Evolutionary conservation across 2,329 filamentous ascomycete species (phyloP).

Genomic region (Paracamarosporium sp.): DNA sequence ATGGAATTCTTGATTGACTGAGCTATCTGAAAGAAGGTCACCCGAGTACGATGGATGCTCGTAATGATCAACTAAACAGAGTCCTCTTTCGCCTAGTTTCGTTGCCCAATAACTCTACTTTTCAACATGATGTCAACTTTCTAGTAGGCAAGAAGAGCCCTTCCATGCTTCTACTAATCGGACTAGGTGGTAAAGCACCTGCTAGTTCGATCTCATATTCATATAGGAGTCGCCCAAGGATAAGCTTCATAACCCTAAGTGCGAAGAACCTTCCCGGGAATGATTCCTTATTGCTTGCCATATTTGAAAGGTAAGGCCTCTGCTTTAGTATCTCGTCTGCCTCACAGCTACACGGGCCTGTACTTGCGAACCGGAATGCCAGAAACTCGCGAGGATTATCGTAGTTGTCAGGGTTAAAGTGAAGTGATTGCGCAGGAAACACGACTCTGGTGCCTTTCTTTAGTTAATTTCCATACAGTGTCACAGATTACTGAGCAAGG

Average conservation of each 20-base stretch:
- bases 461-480: conserved; percentile 5
- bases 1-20: too few relatives aligned
- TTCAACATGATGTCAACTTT: not conserved
- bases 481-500: conserved; percentile 8
- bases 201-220: conserved; percentile 12
- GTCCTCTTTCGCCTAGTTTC: too few relatives aligned
- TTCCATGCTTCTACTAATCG: conserved; percentile 9
- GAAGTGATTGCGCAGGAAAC: conserved; percentile 11
- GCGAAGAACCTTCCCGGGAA: conserved; percentile 13
- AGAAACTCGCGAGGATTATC: not conserved
- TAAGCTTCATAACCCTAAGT: conserved; percentile 11
- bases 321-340: not conserved
- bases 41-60: too few relatives aligned
- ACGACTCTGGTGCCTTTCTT: conserved; percentile 4
- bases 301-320: conserved; percentile 9
- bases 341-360: conserved; percentile 4
- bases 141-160: conserved; percentile 10
- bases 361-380: conserved; percentile 9
- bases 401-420: conserved; percentile 9
- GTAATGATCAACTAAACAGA: too few relatives aligned
- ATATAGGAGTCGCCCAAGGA: conserved; percentile 6
- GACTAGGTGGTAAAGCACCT: not conserved
- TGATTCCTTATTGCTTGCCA: conserved; percentile 11
- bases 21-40: too few relatives aligned
- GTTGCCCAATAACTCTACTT: not conserved